Conservation (phyloP, 768 basidiomycete genomes). For the Mycena floridula region DNA sequence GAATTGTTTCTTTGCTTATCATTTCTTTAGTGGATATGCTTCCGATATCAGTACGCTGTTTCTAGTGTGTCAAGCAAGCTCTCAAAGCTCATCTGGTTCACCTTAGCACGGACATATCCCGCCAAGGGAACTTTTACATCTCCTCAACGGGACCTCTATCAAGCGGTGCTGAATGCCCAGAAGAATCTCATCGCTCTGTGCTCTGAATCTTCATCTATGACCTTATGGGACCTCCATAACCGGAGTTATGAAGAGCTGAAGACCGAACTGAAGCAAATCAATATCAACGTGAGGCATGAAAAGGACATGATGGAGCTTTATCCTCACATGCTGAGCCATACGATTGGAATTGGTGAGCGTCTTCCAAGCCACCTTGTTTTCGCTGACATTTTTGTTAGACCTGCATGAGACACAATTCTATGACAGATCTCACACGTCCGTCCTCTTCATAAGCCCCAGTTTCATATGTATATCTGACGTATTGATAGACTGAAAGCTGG, state of each 20-base stretch:
- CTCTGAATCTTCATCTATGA: slow-evolving; percentile 47
- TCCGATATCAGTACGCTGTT: slow-evolving; percentile 78
- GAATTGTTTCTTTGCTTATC: slow-evolving; percentile 1
- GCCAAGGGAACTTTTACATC: slow-evolving; percentile 72
- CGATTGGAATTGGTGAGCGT: slow-evolving; percentile 77
- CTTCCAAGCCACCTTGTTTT: slow-evolving; percentile 3
- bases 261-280: slow-evolving; percentile 68
- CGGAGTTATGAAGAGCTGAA: slow-evolving; percentile 61
- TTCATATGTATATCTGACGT: no score
- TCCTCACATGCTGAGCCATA: slow-evolving; percentile 90
- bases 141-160: slow-evolving; percentile 82
- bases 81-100: no score
- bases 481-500: slow-evolving; percentile 77
- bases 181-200: slow-evolving; percentile 61
- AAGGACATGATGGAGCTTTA: slow-evolving; percentile 73
- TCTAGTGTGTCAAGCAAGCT: no score
- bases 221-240: slow-evolving; percentile 73
- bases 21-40: slow-evolving; percentile 67
- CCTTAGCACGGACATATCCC: slow-evolving; percentile 80
- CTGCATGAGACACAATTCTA: slow-evolving; percentile 77
- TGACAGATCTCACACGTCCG: slow-evolving; percentile 34
- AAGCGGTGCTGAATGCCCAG: slow-evolving; percentile 67
- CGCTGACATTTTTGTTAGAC: slow-evolving; percentile 40
- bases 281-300: slow-evolving; percentile 35
- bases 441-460: neutral